Conservation (phyloP, 805 yeast genomes). For the Zygosaccharomyces kombuchaensis region DNA sequence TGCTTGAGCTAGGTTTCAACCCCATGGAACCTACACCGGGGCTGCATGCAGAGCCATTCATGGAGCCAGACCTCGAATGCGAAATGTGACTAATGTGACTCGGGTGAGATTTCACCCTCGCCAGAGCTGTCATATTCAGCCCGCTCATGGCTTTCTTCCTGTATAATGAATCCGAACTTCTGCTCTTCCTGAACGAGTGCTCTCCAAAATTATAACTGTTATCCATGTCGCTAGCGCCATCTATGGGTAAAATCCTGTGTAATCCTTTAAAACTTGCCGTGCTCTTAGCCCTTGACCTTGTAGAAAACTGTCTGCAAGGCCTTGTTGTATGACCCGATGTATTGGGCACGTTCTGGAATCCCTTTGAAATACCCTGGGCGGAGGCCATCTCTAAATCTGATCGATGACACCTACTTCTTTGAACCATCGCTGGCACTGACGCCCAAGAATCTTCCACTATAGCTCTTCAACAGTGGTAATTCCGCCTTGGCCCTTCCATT, state of each 20-base stretch:
- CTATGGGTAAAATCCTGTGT: conserved; percentile 28
- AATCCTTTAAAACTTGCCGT: conserved; percentile 32
- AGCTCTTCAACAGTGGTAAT: not conserved
- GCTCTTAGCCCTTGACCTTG: conserved; percentile 32
- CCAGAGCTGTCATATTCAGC: conserved; percentile 33
- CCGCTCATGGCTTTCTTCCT: conserved; percentile 31
- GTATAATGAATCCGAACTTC: conserved; percentile 30
- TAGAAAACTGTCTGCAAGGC: conserved; percentile 29
- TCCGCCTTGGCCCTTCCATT: not conserved
- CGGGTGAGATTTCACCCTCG: conserved; percentile 25
- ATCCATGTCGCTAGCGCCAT: conserved; percentile 17
- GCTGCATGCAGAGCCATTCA: conserved; percentile 7
- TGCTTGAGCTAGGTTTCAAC: conserved; percentile 29
- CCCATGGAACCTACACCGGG: conserved; percentile 18
- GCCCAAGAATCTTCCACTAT: not conserved
- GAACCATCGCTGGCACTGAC: conserved; percentile 15
- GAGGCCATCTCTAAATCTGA: conserved; percentile 15
- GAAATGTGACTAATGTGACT: conserved; percentile 6
- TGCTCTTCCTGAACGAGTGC: conserved; percentile 23
- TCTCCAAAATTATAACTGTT: conserved; percentile 7
- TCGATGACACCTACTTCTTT: conserved; percentile 16
- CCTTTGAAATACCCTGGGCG: conserved; percentile 11
- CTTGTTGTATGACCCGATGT: conserved; percentile 14
- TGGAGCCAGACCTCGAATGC: conserved; percentile 12
- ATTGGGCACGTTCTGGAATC: conserved; percentile 8